These are phyloP conservation scores for Corymbia citriodora DNA, from an alignment of 441 rosid genomes.

Conservation along the genomic window DNA sequence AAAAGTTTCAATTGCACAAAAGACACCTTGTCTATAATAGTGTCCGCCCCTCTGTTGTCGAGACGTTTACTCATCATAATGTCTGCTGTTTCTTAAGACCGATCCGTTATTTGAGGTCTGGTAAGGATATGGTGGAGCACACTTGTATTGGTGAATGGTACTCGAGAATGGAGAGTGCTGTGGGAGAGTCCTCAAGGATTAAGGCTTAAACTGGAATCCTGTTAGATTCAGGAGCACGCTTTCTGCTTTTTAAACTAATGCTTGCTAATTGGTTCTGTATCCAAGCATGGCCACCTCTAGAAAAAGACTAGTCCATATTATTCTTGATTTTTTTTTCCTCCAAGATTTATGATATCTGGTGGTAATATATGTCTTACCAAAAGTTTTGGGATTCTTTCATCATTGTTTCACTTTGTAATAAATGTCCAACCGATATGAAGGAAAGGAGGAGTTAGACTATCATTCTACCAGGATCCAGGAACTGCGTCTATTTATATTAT, in stretches of 20 bases:
- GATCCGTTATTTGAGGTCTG: conserved; percentile 33
- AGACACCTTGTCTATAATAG: neutral
- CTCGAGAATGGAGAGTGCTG: conserved; percentile 31
- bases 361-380: neutral
- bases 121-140: conserved; percentile 42
- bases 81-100: conserved; percentile 11
- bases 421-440: neutral
- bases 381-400: neutral
- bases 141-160: conserved; percentile 41
- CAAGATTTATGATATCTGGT: neutral
- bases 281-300: no score
- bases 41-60: neutral
- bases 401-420: neutral
- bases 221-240: neutral
- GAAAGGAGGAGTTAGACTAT: neutral
- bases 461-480: neutral
- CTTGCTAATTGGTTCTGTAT: no score
- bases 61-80: neutral
- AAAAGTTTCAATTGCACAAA: neutral
- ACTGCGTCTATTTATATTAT: neutral
- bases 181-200: conserved; percentile 37
- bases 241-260: no score
- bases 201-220: conserved; percentile 12
- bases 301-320: no score
- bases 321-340: no score